Base-by-base conservation (phyloP, 2,329 filamentous ascomycete genomes). In the Ophiostoma quercus region DNA sequence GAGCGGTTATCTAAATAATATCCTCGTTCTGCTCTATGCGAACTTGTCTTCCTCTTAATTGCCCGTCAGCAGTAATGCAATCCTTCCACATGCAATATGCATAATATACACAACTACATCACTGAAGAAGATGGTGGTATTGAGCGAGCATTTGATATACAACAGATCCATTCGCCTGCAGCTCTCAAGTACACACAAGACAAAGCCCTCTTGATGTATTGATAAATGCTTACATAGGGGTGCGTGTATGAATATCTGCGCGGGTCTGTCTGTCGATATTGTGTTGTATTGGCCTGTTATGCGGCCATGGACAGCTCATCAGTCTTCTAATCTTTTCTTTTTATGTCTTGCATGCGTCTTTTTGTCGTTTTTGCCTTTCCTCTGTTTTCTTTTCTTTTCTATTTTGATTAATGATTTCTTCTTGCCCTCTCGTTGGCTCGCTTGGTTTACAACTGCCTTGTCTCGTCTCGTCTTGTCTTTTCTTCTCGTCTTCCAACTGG, bases 241-340 rank as follows among this genome's bases (percentile, higher is more conserved):
- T 62, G 57, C 25, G 11, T 32, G 12, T 62, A 57, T 62, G 57
- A 34, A 41, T 41, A 32, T 32, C 25, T 29, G 14, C 25, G 57
- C 57, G 22, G 51, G 51, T 57, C 51, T 29, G 51, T 57, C 51
- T 57, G 51, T 57, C 51, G 51, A 57, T 25, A 57, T 57, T 57
- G 34, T 65, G 39, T 66, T 43, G 65, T 32, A 43, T 43, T 34
- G 34, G 57, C 29, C 57, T 32, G 51, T 39, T 63, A 66, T 66
- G 65, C 65, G 65, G 65, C 65, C 65, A 32, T 43, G 65, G 39
- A 66, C 65, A 66, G 39, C 65, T 66, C 65, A 66, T 66, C 65
- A 66, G 62, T 68, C 41, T 47, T 47, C 54, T 47, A 25, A 19
- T 19, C n/a, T 47, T 63, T 63, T 16, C 60, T 22, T 51, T 25